phyloP scores from a whole-genome alignment of 108 stramenopile species.

The Pinguiococcus pyrenoidosus region DNA sequence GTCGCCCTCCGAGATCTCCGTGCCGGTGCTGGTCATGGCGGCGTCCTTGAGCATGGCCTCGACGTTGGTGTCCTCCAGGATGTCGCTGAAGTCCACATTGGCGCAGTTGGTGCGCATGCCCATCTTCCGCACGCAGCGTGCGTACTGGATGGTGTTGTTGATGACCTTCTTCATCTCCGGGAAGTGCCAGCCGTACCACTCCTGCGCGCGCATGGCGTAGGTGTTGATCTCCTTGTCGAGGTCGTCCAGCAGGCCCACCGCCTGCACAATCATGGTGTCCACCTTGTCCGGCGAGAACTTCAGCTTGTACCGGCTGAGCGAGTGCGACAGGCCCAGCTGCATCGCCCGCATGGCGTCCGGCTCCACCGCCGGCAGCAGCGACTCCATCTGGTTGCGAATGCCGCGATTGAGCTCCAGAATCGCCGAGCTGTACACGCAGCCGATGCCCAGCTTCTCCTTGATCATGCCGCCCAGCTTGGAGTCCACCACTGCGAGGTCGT shows the following conservation, averaged over 20 bases:
- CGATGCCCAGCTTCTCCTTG: conserved; percentile 87
- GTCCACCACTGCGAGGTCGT: conserved; percentile 82
- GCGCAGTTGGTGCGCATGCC: conserved; percentile 60
- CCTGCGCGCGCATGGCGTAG: conserved; percentile 98
- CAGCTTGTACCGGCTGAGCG: conserved; percentile 92
- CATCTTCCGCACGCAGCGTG: conserved; percentile 71
- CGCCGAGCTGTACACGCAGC: conserved; percentile 70
- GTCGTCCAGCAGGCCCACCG: conserved; percentile 97
- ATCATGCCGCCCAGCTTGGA: conserved; percentile 66
- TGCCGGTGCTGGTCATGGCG: conserved; percentile 97
- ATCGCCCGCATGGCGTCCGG: conserved; percentile 49
- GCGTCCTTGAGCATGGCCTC: conserved; percentile 79
- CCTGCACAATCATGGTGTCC: conserved; percentile 99
- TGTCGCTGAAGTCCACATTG: conserved; percentile 28
- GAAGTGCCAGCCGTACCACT: conserved; percentile 99
- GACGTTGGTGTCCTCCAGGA: conserved; percentile 58
- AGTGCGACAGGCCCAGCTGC: conserved; percentile 91
- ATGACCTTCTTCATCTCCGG: conserved; percentile 81
- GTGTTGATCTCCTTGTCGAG: conserved; percentile 99
- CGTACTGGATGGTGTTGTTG: conserved; percentile 94
- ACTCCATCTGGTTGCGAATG: conserved; percentile 73
- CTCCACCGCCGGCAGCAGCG: conserved; percentile 48
- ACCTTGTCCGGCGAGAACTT: conserved; percentile 99
- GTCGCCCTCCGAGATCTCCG: conserved; percentile 91
- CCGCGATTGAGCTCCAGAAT: conserved; percentile 90